Evolutionary conservation across 1,284 basidiomycete species (phyloP).

Genomic region (Ceratobasidium papillatum): DNA sequence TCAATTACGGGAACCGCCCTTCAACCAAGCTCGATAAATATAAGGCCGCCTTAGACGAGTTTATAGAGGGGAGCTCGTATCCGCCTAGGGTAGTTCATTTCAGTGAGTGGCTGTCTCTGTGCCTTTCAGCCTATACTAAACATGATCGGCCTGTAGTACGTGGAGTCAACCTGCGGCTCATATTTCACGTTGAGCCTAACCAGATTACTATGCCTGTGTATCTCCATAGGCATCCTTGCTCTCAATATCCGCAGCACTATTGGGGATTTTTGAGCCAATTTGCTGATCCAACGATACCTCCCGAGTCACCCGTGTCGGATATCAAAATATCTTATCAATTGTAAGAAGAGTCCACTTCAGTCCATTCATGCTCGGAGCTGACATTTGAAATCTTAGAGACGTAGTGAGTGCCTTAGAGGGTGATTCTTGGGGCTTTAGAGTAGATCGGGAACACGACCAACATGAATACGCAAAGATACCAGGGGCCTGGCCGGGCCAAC

Average conservation of each 20-base stretch:
- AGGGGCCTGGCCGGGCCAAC: slow-evolving; percentile 16
- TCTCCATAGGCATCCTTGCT: background rate
- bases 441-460: slow-evolving; percentile 2
- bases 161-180: background rate
- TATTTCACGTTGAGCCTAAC: background rate
- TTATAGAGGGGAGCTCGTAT: background rate
- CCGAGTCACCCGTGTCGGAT: background rate
- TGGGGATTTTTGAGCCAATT: slow-evolving; percentile 23
- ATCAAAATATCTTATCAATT: slow-evolving; percentile 5
- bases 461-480: slow-evolving; percentile 10
- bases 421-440: slow-evolving; percentile 3
- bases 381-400: background rate
- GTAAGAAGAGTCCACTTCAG: background rate
- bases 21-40: background rate
- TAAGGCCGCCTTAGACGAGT: background rate
- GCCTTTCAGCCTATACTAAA: background rate
- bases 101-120: background rate
- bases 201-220: slow-evolving; percentile 6
- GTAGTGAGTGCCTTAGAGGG: slow-evolving; percentile 7
- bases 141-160: background rate
- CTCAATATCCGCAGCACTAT: background rate
- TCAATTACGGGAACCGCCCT: slow-evolving; percentile 1
- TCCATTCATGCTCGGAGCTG: background rate
- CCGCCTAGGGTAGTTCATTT: slow-evolving; percentile 11
- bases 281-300: slow-evolving; percentile 7